Conservation (phyloP, 495 filamentous ascomycete species). For the Penicillium coffeae region DNA sequence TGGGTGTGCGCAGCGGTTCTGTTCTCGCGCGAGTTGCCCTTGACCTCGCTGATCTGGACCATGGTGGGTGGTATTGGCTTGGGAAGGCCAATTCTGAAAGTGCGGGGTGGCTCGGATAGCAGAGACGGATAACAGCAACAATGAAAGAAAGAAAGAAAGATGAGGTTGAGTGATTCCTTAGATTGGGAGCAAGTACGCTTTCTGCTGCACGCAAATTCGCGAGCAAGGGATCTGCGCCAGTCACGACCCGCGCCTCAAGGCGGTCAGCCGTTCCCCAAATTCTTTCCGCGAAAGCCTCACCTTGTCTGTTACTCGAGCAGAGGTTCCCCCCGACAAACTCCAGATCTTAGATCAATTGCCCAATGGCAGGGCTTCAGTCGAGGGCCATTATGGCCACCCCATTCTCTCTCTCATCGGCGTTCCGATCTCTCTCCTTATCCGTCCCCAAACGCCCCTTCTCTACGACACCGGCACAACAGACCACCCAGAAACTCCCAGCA, state of each 20-base stretch:
- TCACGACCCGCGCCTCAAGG: constrained; percentile 29
- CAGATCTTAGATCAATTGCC: background rate
- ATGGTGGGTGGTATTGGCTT: constrained; percentile 48
- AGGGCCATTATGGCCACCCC: constrained; percentile 31
- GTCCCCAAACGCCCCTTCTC: constrained; percentile 42
- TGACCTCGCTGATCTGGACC: constrained; percentile 95
- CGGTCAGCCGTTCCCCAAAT: constrained; percentile 41
- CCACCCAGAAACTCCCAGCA: constrained; percentile 33
- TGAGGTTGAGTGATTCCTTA: constrained; percentile 11
- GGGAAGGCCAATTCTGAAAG: constrained; percentile 16
- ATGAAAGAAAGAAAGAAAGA: constrained; percentile 2
- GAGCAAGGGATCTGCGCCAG: constrained; percentile 35
- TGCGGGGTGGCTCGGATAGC: constrained; percentile 1
- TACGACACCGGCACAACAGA: constrained; percentile 34
- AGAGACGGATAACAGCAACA: background rate
- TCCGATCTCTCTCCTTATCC: constrained; percentile 40
- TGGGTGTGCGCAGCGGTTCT: constrained; percentile 95
- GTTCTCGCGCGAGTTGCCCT: constrained; percentile 91
- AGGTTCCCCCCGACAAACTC: constrained; percentile 2
- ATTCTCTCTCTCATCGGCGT: constrained; percentile 38
- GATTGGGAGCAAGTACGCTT: constrained; percentile 8
- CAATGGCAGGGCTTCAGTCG: constrained; percentile 33
- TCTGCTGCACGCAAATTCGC: constrained; percentile 37
- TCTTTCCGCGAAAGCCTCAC: constrained; percentile 20
- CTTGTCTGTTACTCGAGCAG: constrained; percentile 1